Conservation (phyloP, 352 stramenopile genomes). For the Globisporangium cederbergense region DNA sequence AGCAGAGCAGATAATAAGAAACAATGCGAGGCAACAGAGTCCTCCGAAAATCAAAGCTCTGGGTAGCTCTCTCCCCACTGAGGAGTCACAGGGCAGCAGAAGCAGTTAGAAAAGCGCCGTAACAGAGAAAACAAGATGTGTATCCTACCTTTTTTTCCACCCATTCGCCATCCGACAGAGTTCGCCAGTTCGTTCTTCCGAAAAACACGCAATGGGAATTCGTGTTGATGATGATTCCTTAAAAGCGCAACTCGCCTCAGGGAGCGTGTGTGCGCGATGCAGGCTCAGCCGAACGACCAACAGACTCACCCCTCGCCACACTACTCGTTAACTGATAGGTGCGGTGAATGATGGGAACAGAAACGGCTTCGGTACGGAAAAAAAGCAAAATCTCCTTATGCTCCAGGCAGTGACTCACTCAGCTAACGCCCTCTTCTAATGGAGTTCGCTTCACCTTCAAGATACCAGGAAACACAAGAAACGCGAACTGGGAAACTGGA, state of each 20-base stretch:
- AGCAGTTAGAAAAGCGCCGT: not conserved
- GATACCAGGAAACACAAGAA: not conserved
- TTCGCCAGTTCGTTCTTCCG: too few species aligned
- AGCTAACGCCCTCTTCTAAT: slow-evolving; percentile 7
- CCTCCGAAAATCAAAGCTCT: not conserved
- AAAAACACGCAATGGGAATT: not conserved
- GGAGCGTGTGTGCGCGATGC: not conserved
- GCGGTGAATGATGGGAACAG: not conserved
- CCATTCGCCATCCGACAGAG: not conserved
- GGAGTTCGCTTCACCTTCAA: not conserved
- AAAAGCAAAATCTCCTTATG: slow-evolving; percentile 4
- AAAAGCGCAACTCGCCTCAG: not conserved
- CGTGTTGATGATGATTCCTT: slow-evolving; percentile 3
- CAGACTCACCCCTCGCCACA: not conserved
- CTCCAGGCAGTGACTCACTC: not conserved
- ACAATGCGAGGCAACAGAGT: too few species aligned
- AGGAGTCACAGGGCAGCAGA: not conserved
- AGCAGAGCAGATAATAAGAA: not conserved
- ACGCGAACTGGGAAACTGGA: not conserved
- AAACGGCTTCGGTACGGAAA: not conserved
- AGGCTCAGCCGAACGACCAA: not conserved
- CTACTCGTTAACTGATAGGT: slow-evolving; percentile 9
- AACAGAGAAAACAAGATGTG: slow-evolving; percentile 10
- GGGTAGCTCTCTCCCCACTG: not conserved
- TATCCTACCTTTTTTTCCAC: slow-evolving; percentile 2